Conservation (phyloP, 148 eudicot species). For the Camellia sinensis region DNA sequence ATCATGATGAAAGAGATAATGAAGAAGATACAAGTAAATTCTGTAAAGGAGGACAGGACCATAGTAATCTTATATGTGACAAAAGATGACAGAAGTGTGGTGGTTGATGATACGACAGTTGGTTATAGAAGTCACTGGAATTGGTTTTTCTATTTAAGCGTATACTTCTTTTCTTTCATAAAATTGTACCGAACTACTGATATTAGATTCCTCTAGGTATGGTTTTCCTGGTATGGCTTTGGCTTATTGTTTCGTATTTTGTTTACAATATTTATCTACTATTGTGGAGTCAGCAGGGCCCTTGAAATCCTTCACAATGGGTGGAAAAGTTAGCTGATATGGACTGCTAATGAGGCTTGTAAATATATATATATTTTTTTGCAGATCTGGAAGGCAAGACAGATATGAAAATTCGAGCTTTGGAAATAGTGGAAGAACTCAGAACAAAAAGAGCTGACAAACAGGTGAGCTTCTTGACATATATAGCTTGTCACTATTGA, state of each 20-base stretch:
- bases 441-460: conserved; percentile 85
- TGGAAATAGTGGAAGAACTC: conserved; percentile 79
- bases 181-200: not conserved
- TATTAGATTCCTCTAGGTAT: not conserved
- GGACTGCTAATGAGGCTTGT: not conserved
- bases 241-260: not conserved
- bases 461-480: conserved; percentile 49
- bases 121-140: not conserved
- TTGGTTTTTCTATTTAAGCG: too few species aligned
- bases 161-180: not conserved
- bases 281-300: not conserved
- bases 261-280: not conserved
- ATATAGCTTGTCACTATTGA: not conserved
- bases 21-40: not conserved
- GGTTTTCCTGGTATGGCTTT: not conserved
- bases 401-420: conserved; percentile 70
- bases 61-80: not conserved
- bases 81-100: not conserved
- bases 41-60: not conserved
- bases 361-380: not conserved
- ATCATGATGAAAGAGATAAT: not conserved
- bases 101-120: not conserved
- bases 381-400: conserved; percentile 92
- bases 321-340: not conserved
- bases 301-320: not conserved